Evolutionary conservation across 106 monocot species (phyloP).

Genomic region (Apostasia ramifera): DNA sequence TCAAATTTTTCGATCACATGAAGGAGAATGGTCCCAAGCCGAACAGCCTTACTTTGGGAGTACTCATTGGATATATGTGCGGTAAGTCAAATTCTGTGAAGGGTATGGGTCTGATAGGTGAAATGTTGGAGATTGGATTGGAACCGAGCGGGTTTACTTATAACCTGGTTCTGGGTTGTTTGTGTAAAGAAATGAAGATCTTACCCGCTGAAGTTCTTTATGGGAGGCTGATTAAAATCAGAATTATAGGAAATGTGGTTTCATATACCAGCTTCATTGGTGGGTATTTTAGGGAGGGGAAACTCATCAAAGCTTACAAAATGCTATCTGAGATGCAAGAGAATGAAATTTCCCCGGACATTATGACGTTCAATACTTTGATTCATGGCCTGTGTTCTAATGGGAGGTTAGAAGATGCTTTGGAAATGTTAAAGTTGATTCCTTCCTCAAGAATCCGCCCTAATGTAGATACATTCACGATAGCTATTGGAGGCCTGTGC

Average conservation of each 20-base stretch:
- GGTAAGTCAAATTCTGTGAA: background rate
- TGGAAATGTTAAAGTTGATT: conserved; percentile 8
- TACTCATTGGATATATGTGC: conserved; percentile 16
- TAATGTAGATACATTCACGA: conserved; percentile 7
- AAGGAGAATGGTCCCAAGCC: conserved; percentile 12
- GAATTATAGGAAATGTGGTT: conserved; percentile 17
- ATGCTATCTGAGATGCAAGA: conserved; percentile 23
- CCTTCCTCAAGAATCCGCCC: background rate
- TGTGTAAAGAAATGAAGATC: conserved; percentile 24
- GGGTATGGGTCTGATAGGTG: conserved; percentile 17
- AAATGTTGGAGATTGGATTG: conserved; percentile 18
- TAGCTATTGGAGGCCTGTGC: conserved; percentile 11
- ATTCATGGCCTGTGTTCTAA: conserved; percentile 17
- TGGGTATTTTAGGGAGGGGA: conserved; percentile 12
- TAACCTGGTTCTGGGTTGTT: conserved; percentile 15
- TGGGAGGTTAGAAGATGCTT: conserved; percentile 7
- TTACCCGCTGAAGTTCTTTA: conserved; percentile 5
- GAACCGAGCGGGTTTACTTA: conserved; percentile 12
- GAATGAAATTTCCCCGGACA: conserved; percentile 15
- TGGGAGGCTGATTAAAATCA: conserved; percentile 17
- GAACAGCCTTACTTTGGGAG: conserved; percentile 15
- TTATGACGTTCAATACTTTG: conserved; percentile 23
- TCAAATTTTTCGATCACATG: conserved; percentile 17
- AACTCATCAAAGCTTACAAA: conserved; percentile 10
- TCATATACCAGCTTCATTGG: conserved; percentile 16